These are phyloP conservation scores for Strobilomyces confusus DNA, from an alignment of 768 basidiomycete species.

Conservation along the genomic window DNA sequence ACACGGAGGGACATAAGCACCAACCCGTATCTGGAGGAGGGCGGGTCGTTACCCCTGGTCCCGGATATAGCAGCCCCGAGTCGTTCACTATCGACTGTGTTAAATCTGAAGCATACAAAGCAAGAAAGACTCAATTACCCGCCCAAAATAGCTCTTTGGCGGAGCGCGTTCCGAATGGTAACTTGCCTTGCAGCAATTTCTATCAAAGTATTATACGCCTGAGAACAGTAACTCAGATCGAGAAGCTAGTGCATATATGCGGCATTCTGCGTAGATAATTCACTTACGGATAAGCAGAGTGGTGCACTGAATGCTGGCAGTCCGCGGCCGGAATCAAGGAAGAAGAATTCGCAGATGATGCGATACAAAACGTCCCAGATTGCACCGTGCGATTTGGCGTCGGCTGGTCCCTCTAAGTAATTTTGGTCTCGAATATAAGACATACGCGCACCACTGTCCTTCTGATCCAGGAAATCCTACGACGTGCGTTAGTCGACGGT, in stretches of 20 bases:
- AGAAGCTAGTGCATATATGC: conserved; percentile 28
- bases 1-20: background rate
- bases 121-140: conserved; percentile 34
- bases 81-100: conserved; percentile 31
- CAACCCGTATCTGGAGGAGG: background rate
- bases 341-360: conserved; percentile 37
- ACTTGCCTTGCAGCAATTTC: conserved; percentile 42
- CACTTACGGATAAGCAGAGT: conserved; percentile 25
- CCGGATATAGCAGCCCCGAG: conserved; percentile 48
- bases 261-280: conserved; percentile 5
- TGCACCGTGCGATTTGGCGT: conserved; percentile 18
- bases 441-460: conserved; percentile 15
- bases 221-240: conserved; percentile 13
- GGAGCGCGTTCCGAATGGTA: conserved; percentile 44
- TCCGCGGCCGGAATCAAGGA: conserved; percentile 21
- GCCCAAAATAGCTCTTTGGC: conserved; percentile 42
- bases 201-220: conserved; percentile 54
- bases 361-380: conserved; percentile 29
- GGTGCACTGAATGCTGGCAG: conserved; percentile 19
- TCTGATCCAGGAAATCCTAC: conserved; percentile 25
- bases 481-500: conserved; percentile 13
- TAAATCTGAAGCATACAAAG: background rate
- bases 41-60: conserved; percentile 42
- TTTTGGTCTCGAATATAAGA: background rate
- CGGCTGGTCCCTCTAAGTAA: conserved; percentile 11